Evolutionary conservation across 2,329 filamentous ascomycete genomes (phyloP).

Genomic region (Diplodia seriata): DNA sequence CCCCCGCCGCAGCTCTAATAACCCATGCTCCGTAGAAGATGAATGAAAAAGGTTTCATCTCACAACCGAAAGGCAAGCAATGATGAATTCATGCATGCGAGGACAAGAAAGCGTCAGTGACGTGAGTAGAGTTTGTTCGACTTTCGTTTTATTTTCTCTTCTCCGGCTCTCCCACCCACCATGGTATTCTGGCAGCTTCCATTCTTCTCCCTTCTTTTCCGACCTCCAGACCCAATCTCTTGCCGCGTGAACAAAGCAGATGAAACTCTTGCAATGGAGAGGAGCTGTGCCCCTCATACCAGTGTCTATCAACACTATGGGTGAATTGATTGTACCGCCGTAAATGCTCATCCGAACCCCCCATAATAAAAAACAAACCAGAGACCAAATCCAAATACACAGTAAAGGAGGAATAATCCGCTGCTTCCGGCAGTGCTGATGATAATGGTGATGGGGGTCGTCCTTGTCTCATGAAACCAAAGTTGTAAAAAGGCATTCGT

Average conservation of each 20-base stretch:
- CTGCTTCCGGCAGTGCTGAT: neutral
- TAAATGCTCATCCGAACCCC: slow-evolving; percentile 10
- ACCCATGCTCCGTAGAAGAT: neutral
- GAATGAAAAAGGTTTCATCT: neutral
- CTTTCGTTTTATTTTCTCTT: neutral
- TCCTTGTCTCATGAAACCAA: slow-evolving; percentile 16
- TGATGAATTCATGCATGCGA: neutral
- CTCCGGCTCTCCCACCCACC: neutral
- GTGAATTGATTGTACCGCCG: slow-evolving; percentile 1
- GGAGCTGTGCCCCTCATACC: neutral
- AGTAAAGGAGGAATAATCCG: slow-evolving; percentile 17
- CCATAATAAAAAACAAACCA: neutral
- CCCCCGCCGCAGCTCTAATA: too few species aligned
- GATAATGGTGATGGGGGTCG: slow-evolving; percentile 1
- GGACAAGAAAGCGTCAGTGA: neutral
- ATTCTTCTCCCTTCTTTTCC: neutral
- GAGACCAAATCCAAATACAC: slow-evolving; percentile 16
- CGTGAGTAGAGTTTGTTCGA: neutral
- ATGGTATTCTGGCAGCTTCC: neutral
- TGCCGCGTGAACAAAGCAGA: neutral
- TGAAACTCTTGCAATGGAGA: neutral
- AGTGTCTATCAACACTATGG: slow-evolving; percentile 24
- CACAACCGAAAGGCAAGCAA: neutral
- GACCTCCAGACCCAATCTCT: slow-evolving; percentile 10
- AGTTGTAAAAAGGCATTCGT: slow-evolving; percentile 15